phyloP scores from a whole-genome alignment of 148 eudicot genomes.

The Diospyros lotus region DNA sequence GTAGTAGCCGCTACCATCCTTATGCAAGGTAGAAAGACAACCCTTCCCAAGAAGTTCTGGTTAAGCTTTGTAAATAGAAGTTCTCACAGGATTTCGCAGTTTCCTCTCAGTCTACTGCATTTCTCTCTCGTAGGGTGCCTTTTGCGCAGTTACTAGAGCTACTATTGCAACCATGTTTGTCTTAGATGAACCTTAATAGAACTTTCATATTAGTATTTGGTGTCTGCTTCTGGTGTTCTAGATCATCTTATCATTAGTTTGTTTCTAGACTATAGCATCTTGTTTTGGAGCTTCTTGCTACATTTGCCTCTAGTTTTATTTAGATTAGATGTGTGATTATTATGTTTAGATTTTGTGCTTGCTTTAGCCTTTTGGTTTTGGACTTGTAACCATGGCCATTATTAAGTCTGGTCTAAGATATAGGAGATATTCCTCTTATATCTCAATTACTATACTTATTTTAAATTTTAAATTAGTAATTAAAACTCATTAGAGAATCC shows the following conservation, averaged over 20 bases:
- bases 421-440: neutral
- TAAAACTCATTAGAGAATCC: too few species aligned
- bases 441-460: too few species aligned
- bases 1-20: slow-evolving; percentile 42
- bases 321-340: slow-evolving; percentile 10
- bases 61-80: slow-evolving; percentile 47
- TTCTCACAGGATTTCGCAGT: slow-evolving; percentile 34
- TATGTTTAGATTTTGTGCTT: slow-evolving; percentile 8
- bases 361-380: slow-evolving; percentile 8
- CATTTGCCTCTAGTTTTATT: slow-evolving; percentile 8
- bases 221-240: slow-evolving; percentile 12
- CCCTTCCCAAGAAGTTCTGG: slow-evolving; percentile 15
- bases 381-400: neutral
- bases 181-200: slow-evolving; percentile 7
- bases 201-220: neutral
- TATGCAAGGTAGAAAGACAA: slow-evolving; percentile 40
- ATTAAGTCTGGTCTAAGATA: slow-evolving; percentile 1
- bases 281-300: slow-evolving; percentile 2
- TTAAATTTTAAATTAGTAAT: too few species aligned
- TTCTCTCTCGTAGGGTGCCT: slow-evolving; percentile 20
- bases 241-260: slow-evolving; percentile 9
- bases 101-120: slow-evolving; percentile 28
- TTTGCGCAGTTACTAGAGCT: slow-evolving; percentile 33
- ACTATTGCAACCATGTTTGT: slow-evolving; percentile 15
- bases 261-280: neutral